Evolutionary conservation across 306 rosid genomes (phyloP), one percentile per base, ranked within the genome.

Genomic region (Acacia crassicarpa): DNA sequence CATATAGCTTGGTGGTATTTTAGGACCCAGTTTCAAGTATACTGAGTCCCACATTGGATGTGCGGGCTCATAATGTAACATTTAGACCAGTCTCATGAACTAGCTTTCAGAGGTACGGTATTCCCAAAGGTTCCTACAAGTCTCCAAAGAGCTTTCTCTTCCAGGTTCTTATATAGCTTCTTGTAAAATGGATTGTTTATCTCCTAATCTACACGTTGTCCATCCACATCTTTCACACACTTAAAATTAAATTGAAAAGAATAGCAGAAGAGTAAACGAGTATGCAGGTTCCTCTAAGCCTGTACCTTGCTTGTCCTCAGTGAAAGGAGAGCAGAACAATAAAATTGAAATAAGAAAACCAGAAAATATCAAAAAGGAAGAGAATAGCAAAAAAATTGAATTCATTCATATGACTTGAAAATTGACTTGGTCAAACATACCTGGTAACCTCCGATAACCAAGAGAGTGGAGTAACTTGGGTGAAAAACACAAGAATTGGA

Each of bases 371-470:
- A 13, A 45, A 72, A 45, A 35, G 12, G 6, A 46, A 51, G 23
- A 20, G 23, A 56, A n/a, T 6, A n/a, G 27, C 10, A 48, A n/a
- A 20, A 15, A 45, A 14, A 2, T 17, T 14, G 75, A 22, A 43
- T 5, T 23, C 75, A 70, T 70, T 70, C 75, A 11, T 32, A 54
- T 32, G 40, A 65, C 17, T 67, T 49, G 14, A 61, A 32, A 74
- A 12, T 13, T 62, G 38, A 62, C 33, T 25, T 43, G 80, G 58
- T 23, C 75, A 81, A 41, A 61, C 67, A 77, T 85, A 92, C 98
- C 97, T 93, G 95, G 91, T 89, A 93, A 51, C 97, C 95, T 77
- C 98, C 97, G 41, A 95, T 88, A 77, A 95, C 97, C 91, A 95
- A 85, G 32, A 95, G 94, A 65, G 90, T 87, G 41, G 98, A 78